Evolutionary conservation across 345 rosid genomes (phyloP), one percentile per base, ranked within the genome.

Genomic region (Salix arbutifolia): DNA sequence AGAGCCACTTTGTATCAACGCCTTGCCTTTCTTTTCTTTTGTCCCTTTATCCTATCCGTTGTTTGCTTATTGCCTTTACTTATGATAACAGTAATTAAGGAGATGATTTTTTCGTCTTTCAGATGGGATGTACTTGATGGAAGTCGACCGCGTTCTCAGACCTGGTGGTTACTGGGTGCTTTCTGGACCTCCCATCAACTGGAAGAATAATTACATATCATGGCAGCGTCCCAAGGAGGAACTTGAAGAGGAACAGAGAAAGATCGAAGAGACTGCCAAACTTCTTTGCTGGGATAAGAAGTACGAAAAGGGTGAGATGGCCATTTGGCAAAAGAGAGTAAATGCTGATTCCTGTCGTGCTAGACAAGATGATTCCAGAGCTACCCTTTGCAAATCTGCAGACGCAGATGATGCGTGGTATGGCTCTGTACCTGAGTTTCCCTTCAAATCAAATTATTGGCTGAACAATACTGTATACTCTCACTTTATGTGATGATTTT

Each of bases 131-230:
- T 92, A 94, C 85, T 71, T 96, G 82, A 94, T 86, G 91, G 99
- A 96, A 85, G 98, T 96, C 44, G 99, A 94, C 82, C 91, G 99
- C 53, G 99, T 96, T 78, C 96, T 94, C 76, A 90, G 99, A 84
- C 95, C 97, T 0, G 99, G 99, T 70, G 99, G 97, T 74, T 96
- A 96, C 82, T 96, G 99, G 99, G 85, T 96, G 21, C 91, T 96
- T 9, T 96, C 98, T 6, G 99, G 98, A 56, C 99, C 99, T 71
- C 99, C 99, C 58, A 96, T 96, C 84, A 93, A 92, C 81, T 96
- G 98, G 98, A 94, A 85, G 86, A 74, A 30, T 77, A 90, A 90
- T 76, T 94, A 92, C 88, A 90, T 87, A 86, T 82, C 98, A 74
- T 96, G 99, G 99, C 91, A 96, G 82, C 97, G 98, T 67, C 90